Evolutionary conservation across 176 grass and related monocot genomes (phyloP), one percentile per base, ranked within the genome.

Genomic region (Phragmites australis): DNA sequence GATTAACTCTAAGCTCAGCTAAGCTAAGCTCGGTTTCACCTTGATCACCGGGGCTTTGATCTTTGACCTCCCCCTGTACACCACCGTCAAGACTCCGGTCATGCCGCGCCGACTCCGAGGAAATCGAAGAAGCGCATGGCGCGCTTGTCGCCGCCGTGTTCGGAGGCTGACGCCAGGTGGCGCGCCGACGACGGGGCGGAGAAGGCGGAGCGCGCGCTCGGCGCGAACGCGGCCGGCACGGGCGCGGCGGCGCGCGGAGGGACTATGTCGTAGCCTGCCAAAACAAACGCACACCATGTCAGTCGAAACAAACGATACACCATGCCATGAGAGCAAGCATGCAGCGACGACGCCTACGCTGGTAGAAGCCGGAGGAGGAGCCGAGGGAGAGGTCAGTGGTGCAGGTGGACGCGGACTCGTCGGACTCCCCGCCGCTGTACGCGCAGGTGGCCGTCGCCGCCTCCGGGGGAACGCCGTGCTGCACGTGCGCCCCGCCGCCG

Each of bases 371-470:
- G 59, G 83, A 66, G 22, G 86, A 43, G 66, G 88, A 82, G 75
- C 50, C 84, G 19, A 94, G 92, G 58, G 92, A 94, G 61, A 94
- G 92, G 70, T 92, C 87, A 44, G 92, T 90, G 89, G 84, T 92
- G 87, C 92, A 94, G 65, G 92, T 94, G 65, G 92, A 94, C 46
- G 83, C 89, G 19, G 86, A 79, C 84, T 87, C 92, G 52, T 92
- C 92, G 6, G 92, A 94, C 58, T 92, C 92, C 30, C 76, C 92
- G 82, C 86, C 87, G 72, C 86, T 89, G 76, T 63, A 91, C 18
- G 86, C 83, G 65, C 48, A 47, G 39, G 77, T 65, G 23, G 47
- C 11, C 8, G 60, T 17, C 22, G 6, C 34, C 51, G 30, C 21
- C 6, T 48, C 60, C 27, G 18, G 6, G 57, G 15, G 11, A 25